Evolutionary conservation across 345 rosid genomes (phyloP), one percentile per base, ranked within the genome.

Genomic region (Orychophragmus violaceus): DNA sequence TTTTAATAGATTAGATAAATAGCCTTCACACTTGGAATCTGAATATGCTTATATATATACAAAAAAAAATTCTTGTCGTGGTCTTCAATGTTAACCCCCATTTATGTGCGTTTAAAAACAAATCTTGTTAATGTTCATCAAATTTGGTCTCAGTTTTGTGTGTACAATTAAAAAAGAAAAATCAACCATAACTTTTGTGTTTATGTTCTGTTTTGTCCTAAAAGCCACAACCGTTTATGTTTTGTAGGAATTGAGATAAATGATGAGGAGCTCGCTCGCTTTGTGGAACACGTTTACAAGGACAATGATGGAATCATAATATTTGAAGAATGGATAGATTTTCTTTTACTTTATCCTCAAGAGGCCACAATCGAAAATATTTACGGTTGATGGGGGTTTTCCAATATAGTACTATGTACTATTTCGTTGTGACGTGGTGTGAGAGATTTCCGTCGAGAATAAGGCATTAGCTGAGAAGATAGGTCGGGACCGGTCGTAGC

Each of bases 271-370:
- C 90, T 91, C 8, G 94, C 90, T 8, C 82, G 68, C 29, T 91
- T 91, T 81, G 94, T 91, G 66, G 98, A 91, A 80, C 95, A 87
- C 25, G 96, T 91, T 41, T 94, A 88, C 46, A 87, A 91, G 85
- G 98, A 87, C 70, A 89, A 82, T 45, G 85, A 91, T 72, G 98
- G 98, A 23, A 86, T 89, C 42, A 91, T 91, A 65, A 82, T 95
- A 32, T 91, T 91, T 68, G 95, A 88, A 63, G 98, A 88, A 66
- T 91, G 98, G 98, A 85, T 96, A 61, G 98, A 91, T 76, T 91
- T 91, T 79, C 95, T 91, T 49, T 75, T 91, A 71, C 66, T 89
- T 4, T 88, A 87, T 76, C 98, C 96, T 17, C 98, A 91, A n/a
- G 98, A 91, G 65, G 96, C 98, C 41, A 89, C 98, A 16, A 85